These are phyloP conservation scores for Scheffersomyces titani DNA, from an alignment of 1,139 yeast species.

Conservation along the genomic window DNA sequence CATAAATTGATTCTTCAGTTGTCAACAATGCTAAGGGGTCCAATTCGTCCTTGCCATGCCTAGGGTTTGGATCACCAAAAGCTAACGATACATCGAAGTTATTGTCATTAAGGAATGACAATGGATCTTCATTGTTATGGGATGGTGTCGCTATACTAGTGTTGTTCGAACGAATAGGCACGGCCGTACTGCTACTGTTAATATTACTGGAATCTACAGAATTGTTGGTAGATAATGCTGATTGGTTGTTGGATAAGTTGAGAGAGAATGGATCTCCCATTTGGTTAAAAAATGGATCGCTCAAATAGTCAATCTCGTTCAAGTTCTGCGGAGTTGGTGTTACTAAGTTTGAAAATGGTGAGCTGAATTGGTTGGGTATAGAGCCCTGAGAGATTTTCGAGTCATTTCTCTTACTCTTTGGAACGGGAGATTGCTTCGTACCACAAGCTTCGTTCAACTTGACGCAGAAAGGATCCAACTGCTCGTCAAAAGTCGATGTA, in stretches of 20 bases:
- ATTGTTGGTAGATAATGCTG: conserved; percentile 5
- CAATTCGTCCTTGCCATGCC: conserved; percentile 14
- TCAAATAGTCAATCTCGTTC: conserved; percentile 16
- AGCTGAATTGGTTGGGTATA: conserved; percentile 8
- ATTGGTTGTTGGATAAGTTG: conserved; percentile 10
- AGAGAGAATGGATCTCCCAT: conserved; percentile 18
- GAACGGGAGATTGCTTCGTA: conserved; percentile 67
- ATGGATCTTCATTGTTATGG: conserved; percentile 31
- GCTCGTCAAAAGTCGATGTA: conserved; percentile 38
- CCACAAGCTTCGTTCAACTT: conserved; percentile 84
- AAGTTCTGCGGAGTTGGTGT: conserved; percentile 13
- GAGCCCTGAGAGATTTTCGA: conserved; percentile 9
- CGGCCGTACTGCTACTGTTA: not conserved
- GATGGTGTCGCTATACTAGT: conserved; percentile 1
- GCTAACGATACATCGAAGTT: conserved; percentile 56
- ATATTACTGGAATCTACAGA: conserved; percentile 8
- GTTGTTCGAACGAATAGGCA: not conserved
- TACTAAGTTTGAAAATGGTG: conserved; percentile 23
- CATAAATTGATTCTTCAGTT: conserved; percentile 70
- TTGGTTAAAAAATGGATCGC: conserved; percentile 30
- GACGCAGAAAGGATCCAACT: conserved; percentile 66
- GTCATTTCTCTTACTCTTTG: conserved; percentile 40
- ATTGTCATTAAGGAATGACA: conserved; percentile 46
- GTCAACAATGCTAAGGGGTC: conserved; percentile 44
- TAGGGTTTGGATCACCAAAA: conserved; percentile 24